Percentiles rank a stretch among this genome's conserved stretches.
These are phyloP conservation scores for Eimeria brunetti DNA, from an alignment of 169 alveolate genomes.

Conservation along the genomic window DNA sequence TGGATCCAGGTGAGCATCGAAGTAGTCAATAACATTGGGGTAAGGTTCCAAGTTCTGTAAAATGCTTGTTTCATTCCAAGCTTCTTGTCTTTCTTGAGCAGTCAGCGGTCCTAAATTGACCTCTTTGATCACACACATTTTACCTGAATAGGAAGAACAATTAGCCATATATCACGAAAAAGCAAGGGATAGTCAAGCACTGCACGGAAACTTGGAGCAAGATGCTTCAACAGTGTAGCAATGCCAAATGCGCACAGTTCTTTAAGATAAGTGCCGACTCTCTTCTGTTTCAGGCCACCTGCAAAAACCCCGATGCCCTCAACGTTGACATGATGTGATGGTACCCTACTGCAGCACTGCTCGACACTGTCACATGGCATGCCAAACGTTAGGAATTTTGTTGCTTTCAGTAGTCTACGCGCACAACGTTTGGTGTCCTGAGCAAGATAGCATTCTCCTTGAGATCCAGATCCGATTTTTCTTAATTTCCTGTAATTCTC, in stretches of 20 bases:
- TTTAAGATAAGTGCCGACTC: not conserved
- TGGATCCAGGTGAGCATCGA: constrained; percentile 24
- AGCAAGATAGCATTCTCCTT: constrained; percentile 58
- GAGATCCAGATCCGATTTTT: constrained; percentile 61
- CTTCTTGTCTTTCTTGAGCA: constrained; percentile 28
- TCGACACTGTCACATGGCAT: not conserved
- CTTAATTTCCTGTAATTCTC: constrained; percentile 29
- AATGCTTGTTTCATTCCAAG: constrained; percentile 55
- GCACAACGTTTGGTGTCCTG: constrained; percentile 44
- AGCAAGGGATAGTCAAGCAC: not conserved
- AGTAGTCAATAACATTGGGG: constrained; percentile 45
- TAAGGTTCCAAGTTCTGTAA: constrained; percentile 42
- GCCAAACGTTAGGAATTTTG: not conserved
- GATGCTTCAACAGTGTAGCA: not conserved
- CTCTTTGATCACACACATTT: constrained; percentile 58
- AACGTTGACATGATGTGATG: not conserved
- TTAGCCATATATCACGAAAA: not conserved
- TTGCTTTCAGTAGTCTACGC: not conserved
- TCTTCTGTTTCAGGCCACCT: not conserved
- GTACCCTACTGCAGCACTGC: not conserved
- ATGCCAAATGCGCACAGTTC: not conserved
- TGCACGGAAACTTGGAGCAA: not conserved
- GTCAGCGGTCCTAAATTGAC: constrained; percentile 20
- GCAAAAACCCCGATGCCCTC: not conserved
- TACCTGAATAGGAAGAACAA: not conserved